Percentiles rank a stretch among this genome's conserved stretches.
phyloP scores from a whole-genome alignment of 805 yeast genomes.

The Clavispora asparagi region DNA sequence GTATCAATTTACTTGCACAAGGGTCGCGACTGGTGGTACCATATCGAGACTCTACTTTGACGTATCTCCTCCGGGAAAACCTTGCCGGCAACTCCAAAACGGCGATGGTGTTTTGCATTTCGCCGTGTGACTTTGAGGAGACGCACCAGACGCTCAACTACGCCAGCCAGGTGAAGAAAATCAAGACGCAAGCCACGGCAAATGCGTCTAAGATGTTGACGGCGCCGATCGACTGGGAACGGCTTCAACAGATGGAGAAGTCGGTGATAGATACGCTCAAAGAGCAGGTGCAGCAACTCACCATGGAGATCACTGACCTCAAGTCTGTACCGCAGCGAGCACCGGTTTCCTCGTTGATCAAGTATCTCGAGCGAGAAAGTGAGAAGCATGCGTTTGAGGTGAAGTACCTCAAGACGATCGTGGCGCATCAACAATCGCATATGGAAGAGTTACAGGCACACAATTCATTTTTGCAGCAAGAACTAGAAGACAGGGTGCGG shows the following conservation, averaged over 20 bases:
- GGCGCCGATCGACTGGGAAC: conserved; percentile 29
- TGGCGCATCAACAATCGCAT: conserved; percentile 15
- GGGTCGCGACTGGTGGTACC: conserved; percentile 45
- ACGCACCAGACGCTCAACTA: conserved; percentile 70
- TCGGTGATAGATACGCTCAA: conserved; percentile 24
- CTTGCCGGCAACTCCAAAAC: conserved; percentile 87
- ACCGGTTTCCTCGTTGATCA: conserved; percentile 20
- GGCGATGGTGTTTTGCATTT: conserved; percentile 79
- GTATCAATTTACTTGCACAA: conserved; percentile 46
- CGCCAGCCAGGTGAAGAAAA: conserved; percentile 70
- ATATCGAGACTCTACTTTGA: conserved; percentile 68
- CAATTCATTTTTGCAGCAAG: conserved; percentile 5
- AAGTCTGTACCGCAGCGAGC: neutral
- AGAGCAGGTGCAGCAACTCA: conserved; percentile 28
- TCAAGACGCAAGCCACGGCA: conserved; percentile 55
- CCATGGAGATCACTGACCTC: conserved; percentile 12
- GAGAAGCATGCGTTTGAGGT: conserved; percentile 30
- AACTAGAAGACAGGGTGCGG: neutral
- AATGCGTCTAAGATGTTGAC: conserved; percentile 25
- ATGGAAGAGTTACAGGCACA: conserved; percentile 21
- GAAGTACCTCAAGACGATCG: conserved; percentile 22
- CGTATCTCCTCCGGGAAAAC: conserved; percentile 70
- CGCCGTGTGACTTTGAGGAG: conserved; percentile 77
- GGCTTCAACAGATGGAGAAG: conserved; percentile 21
- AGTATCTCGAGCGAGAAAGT: conserved; percentile 28